Evolutionary conservation across 2,329 filamentous ascomycete genomes (phyloP).

Genomic region (Fusarium sp.): DNA sequence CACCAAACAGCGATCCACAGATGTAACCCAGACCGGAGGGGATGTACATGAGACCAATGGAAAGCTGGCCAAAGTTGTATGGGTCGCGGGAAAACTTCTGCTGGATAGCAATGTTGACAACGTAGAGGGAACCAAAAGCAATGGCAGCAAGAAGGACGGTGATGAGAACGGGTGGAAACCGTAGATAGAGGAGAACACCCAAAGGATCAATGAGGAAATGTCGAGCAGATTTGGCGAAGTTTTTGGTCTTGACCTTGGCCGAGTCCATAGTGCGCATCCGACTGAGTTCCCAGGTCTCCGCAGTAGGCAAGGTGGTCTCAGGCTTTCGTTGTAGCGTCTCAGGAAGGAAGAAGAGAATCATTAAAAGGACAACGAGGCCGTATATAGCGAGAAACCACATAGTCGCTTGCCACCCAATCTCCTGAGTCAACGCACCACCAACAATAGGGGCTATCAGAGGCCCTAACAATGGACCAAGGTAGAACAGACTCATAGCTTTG

Average conservation of each 20-base stretch:
- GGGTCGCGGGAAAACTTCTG: constrained; percentile 71
- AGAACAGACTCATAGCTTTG: constrained; percentile 83
- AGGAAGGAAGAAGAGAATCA: constrained; percentile 68
- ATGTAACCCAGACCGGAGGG: constrained; percentile 79
- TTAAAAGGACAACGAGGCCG: constrained; percentile 64
- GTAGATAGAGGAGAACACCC: constrained; percentile 73
- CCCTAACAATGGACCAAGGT: constrained; percentile 78
- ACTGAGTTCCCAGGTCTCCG: constrained; percentile 30
- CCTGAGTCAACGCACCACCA: constrained; percentile 74
- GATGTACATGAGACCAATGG: constrained; percentile 80
- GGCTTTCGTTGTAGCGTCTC: constrained; percentile 63
- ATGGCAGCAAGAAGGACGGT: constrained; percentile 78
- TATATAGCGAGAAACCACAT: constrained; percentile 81
- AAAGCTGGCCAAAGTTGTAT: constrained; percentile 73
- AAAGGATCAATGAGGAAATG: constrained; percentile 76
- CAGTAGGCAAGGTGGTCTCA: background rate
- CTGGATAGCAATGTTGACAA: constrained; percentile 81
- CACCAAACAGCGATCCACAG: constrained; percentile 71
- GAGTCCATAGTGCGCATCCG: constrained; percentile 70
- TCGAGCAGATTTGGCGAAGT: constrained; percentile 61
- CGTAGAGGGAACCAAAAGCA: constrained; percentile 77
- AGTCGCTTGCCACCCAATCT: constrained; percentile 76
- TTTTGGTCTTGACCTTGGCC: constrained; percentile 63
- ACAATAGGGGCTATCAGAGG: constrained; percentile 80
- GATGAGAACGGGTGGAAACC: constrained; percentile 75